Conservation (phyloP, 192 early-diverging fungal genomes). For the Umbelopsis ramanniana region DNA sequence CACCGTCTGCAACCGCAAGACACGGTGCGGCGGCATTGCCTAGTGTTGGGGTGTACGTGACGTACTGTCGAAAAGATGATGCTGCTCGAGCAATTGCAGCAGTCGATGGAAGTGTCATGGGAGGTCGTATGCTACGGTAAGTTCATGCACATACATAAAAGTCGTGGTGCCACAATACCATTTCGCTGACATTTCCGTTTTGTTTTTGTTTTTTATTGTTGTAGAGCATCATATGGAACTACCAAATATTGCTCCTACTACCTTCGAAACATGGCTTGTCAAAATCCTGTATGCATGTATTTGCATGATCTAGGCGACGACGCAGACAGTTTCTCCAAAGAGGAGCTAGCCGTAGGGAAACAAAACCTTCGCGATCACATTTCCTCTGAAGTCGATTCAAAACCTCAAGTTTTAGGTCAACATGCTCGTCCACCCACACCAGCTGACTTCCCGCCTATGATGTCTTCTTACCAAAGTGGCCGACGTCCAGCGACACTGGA, state of each 20-base stretch:
- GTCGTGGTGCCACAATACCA: background rate
- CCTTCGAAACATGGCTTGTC: conserved; percentile 89
- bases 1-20: conserved; percentile 48
- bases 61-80: conserved; percentile 90
- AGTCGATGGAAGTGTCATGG: conserved; percentile 90
- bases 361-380: conserved; percentile 52
- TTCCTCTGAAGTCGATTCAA: conserved; percentile 30
- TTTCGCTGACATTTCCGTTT: background rate
- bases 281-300: conserved; percentile 93
- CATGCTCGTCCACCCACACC: conserved; percentile 15
- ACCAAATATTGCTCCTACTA: conserved; percentile 99
- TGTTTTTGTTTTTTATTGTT: conserved; percentile 19
- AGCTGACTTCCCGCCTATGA: conserved; percentile 29
- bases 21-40: conserved; percentile 41
- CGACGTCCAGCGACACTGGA: conserved; percentile 25
- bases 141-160: background rate
- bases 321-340: conserved; percentile 91
- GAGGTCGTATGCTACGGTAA: conserved; percentile 84
- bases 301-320: conserved; percentile 94
- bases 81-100: conserved; percentile 90
- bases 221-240: conserved; percentile 92
- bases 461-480: conserved; percentile 4
- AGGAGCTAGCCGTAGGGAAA: conserved; percentile 79
- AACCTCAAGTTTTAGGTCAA: conserved; percentile 10
- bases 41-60: conserved; percentile 90